Conservation (phyloP, 2,329 filamentous ascomycete genomes). For the Dactylonectria macrodidyma region DNA sequence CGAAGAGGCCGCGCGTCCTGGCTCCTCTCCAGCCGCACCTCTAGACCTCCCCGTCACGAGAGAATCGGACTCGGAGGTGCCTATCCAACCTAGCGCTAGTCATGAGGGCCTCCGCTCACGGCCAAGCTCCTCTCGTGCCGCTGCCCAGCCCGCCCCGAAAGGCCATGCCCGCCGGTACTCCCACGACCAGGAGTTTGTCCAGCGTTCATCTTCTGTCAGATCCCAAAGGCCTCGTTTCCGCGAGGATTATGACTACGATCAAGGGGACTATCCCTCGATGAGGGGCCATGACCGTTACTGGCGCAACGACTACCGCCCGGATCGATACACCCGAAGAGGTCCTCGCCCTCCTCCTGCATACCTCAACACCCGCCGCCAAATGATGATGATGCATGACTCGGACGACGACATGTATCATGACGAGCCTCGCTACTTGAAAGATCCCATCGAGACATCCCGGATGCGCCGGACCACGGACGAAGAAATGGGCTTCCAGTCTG, state of each 20-base stretch:
- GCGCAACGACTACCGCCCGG: constrained; percentile 40
- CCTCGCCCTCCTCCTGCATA: constrained; percentile 45
- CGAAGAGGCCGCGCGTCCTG: constrained; percentile 33
- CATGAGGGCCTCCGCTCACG: constrained; percentile 39
- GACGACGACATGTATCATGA: constrained; percentile 45
- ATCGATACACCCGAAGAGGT: constrained; percentile 43
- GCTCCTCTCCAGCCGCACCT: constrained; percentile 33
- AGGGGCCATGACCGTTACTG: constrained; percentile 47
- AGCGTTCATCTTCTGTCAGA: constrained; percentile 40
- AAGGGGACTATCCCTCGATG: constrained; percentile 37
- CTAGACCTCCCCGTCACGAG: constrained; percentile 20
- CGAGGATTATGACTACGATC: constrained; percentile 46
- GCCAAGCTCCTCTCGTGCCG: constrained; percentile 40
- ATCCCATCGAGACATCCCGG: constrained; percentile 33
- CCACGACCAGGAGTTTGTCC: constrained; percentile 42
- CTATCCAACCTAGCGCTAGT: constrained; percentile 39
- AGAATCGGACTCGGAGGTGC: constrained; percentile 39
- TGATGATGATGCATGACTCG: constrained; percentile 40
- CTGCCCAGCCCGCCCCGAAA: constrained; percentile 35
- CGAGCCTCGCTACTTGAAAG: constrained; percentile 36
- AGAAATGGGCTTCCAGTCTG: constrained; percentile 40
- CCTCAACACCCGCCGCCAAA: constrained; percentile 40
- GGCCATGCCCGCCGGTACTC: constrained; percentile 33
- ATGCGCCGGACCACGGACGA: constrained; percentile 41
- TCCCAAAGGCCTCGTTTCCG: constrained; percentile 42